These are phyloP conservation scores for Hura crepitans DNA, from an alignment of 441 rosid species.

Conservation along the genomic window DNA sequence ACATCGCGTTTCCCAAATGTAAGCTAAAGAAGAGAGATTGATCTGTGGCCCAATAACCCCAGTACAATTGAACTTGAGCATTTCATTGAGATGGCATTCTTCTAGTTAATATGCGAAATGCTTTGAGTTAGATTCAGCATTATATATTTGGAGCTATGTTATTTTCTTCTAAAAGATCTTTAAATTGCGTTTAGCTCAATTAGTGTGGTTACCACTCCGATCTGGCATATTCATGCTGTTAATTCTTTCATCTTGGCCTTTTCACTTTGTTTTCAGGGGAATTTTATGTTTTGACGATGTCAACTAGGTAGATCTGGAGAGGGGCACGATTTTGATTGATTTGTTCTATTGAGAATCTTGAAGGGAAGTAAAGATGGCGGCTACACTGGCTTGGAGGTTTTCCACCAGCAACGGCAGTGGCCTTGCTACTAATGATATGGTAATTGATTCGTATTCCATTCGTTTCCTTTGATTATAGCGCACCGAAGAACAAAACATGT, in stretches of 20 bases:
- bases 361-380: slow-evolving; percentile 53
- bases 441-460: slow-evolving; percentile 23
- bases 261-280: slow-evolving; percentile 39
- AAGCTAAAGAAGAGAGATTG: not conserved
- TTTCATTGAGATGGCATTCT: not conserved
- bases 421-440: slow-evolving; percentile 63
- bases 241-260: slow-evolving; percentile 12
- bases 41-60: not conserved
- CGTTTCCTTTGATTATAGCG: slow-evolving; percentile 3
- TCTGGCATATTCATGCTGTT: not conserved
- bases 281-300: slow-evolving; percentile 60
- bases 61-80: not conserved
- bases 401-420: slow-evolving; percentile 71
- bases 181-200: too few relatives aligned
- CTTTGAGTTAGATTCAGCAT: slow-evolving; percentile 1
- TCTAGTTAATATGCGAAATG: not conserved
- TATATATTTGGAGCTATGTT: too few relatives aligned
- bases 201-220: too few relatives aligned
- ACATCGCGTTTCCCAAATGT: not conserved
- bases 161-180: too few relatives aligned
- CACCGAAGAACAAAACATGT: not conserved
- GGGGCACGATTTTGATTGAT: slow-evolving; percentile 33
- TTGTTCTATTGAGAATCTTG: slow-evolving; percentile 31
- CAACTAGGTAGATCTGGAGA: slow-evolving; percentile 55
- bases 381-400: slow-evolving; percentile 86